These are phyloP conservation scores for Tephrocybe sp. DNA, from an alignment of 768 basidiomycete genomes.

Conservation along the genomic window DNA sequence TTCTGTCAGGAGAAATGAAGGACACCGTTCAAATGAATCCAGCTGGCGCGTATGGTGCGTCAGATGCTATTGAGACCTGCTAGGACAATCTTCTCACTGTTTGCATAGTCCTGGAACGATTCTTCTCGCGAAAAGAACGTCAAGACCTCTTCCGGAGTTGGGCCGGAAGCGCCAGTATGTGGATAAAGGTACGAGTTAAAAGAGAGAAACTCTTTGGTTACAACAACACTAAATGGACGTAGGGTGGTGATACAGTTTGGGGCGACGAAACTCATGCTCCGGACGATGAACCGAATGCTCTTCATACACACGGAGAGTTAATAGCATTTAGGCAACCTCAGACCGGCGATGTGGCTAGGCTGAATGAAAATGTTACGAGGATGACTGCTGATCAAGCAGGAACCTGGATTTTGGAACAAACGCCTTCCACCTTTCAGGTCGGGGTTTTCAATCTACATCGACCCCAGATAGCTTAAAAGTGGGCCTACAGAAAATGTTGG, in stretches of 20 bases:
- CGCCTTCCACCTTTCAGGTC: constrained; percentile 80
- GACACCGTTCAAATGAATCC: constrained; percentile 87
- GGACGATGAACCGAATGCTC: constrained; percentile 59
- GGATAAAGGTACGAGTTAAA: constrained; percentile 72
- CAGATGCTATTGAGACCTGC: neutral
- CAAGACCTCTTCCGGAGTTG: constrained; percentile 90
- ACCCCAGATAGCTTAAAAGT: constrained; percentile 2
- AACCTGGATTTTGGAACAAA: constrained; percentile 79
- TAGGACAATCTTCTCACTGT: neutral
- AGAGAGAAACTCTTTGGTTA: neutral
- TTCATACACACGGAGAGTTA: constrained; percentile 75
- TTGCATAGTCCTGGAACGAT: constrained; percentile 67
- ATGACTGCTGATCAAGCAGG: constrained; percentile 78
- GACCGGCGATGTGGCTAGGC: constrained; percentile 19
- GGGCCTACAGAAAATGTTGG: constrained; percentile 66
- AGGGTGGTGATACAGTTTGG: constrained; percentile 87
- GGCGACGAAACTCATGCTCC: constrained; percentile 74
- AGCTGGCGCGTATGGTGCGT: constrained; percentile 70
- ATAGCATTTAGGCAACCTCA: constrained; percentile 66
- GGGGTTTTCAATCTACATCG: constrained; percentile 6
- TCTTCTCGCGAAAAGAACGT: constrained; percentile 89
- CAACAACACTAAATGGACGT: neutral
- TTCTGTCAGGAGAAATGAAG: constrained; percentile 93
- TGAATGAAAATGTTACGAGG: constrained; percentile 37
- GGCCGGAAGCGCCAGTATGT: constrained; percentile 92